Conservation (phyloP, 305 asterid species). For the Fraxinus nigra region DNA sequence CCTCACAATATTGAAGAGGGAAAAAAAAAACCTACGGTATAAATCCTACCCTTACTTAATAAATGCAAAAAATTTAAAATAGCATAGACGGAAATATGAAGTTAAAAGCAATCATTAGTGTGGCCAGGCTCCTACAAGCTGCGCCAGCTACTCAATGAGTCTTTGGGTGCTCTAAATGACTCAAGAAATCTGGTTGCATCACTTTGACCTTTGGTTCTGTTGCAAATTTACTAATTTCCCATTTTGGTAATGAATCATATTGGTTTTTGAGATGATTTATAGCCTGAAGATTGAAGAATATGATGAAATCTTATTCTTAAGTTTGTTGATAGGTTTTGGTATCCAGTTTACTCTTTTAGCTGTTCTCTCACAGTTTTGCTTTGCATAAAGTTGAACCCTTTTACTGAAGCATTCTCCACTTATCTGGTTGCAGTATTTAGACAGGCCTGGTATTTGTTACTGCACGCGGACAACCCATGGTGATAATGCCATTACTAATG, state of each 20-base stretch:
- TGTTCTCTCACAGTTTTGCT: background rate
- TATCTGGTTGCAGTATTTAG: conserved; percentile 55
- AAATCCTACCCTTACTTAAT: background rate
- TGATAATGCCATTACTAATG: conserved; percentile 93
- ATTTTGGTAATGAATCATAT: too few relatives aligned
- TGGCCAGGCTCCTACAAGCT: background rate
- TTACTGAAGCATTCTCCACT: conserved; percentile 1
- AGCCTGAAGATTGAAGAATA: background rate
- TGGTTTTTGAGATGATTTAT: background rate
- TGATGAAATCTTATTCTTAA: conserved; percentile 3
- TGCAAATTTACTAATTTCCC: background rate
- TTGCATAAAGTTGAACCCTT: background rate
- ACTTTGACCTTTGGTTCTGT: background rate
- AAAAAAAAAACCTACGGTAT: background rate
- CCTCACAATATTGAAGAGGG: background rate
- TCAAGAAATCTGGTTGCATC: background rate
- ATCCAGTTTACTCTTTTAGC: background rate
- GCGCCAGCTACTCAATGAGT: background rate
- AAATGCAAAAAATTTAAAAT: background rate
- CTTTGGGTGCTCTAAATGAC: background rate
- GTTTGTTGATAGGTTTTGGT: background rate
- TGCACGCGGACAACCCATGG: conserved; percentile 84
- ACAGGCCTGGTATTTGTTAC: conserved; percentile 78
- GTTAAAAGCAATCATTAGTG: background rate
- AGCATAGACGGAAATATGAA: background rate